Conservation (phyloP, 345 rosid genomes). For the Ceriops zippeliana region DNA sequence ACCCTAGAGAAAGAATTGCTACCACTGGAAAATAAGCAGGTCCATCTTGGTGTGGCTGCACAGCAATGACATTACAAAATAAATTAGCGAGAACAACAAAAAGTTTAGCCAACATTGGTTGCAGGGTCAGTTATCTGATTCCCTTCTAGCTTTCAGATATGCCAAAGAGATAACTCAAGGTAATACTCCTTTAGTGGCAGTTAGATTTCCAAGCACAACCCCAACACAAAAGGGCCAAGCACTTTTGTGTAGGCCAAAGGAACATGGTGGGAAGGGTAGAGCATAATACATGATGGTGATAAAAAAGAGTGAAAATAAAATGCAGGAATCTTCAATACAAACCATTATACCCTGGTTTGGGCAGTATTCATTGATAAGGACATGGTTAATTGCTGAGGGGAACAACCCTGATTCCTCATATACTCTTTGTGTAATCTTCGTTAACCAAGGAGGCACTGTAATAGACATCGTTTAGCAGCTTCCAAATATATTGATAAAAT, state of each 20-base stretch:
- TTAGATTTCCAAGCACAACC: background rate
- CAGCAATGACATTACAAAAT: constrained; percentile 11
- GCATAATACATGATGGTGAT: background rate
- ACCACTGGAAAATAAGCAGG: constrained; percentile 92
- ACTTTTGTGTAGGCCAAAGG: background rate
- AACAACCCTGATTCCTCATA: constrained; percentile 59
- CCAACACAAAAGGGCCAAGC: background rate
- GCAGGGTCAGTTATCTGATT: background rate
- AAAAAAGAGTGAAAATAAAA: background rate
- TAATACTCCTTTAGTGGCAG: background rate
- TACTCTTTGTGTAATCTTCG: constrained; percentile 55
- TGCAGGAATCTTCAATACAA: constrained; percentile 11
- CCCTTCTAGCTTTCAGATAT: background rate
- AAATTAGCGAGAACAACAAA: constrained; percentile 5
- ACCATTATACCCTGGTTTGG: constrained; percentile 93
- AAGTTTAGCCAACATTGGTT: background rate
- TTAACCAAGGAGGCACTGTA: constrained; percentile 77
- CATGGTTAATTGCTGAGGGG: constrained; percentile 76
- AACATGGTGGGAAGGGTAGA: background rate
- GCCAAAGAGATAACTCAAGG: background rate
- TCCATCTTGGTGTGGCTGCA: constrained; percentile 93
- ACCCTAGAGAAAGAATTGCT: constrained; percentile 77
- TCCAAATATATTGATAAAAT: background rate
- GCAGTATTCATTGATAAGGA: constrained; percentile 85
- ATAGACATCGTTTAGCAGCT: constrained; percentile 18